These are phyloP conservation scores for Hemisphaericaspora xylanilytica DNA, from an alignment of 1,139 yeast genomes.

Conservation along the genomic window DNA sequence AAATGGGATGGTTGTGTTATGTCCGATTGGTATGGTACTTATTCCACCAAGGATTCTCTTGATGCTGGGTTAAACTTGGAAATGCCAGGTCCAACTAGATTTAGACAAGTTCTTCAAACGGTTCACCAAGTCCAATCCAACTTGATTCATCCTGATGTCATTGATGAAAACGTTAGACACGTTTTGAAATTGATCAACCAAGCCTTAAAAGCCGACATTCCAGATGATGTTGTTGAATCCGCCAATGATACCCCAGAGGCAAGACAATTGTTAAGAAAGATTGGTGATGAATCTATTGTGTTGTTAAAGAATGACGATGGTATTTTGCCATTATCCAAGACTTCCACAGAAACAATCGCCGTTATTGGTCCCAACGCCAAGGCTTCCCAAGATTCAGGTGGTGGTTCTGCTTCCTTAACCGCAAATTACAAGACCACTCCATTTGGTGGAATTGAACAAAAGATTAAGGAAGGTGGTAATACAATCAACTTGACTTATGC, in stretches of 20 bases:
- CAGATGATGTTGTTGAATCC: slow-evolving; percentile 37
- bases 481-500: slow-evolving; percentile 21
- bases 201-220: slow-evolving; percentile 41
- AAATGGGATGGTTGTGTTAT: slow-evolving; percentile 52
- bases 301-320: slow-evolving; percentile 49
- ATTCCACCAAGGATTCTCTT: slow-evolving; percentile 44
- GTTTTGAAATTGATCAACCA: slow-evolving; percentile 48
- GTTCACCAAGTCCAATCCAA: slow-evolving; percentile 34
- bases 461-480: slow-evolving; percentile 24
- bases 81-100: slow-evolving; percentile 60
- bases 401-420: slow-evolving; percentile 37
- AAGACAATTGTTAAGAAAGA: slow-evolving; percentile 37
- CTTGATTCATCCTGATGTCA: slow-evolving; percentile 28
- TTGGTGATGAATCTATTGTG: slow-evolving; percentile 53
- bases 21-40: slow-evolving; percentile 68
- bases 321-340: slow-evolving; percentile 39
- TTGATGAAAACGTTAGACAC: slow-evolving; percentile 45
- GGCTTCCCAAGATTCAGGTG: slow-evolving; percentile 34
- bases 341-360: slow-evolving; percentile 27
- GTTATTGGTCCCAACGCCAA: slow-evolving; percentile 40
- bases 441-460: slow-evolving; percentile 29
- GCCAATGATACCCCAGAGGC: slow-evolving; percentile 48
- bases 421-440: slow-evolving; percentile 33
- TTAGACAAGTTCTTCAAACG: slow-evolving; percentile 40
- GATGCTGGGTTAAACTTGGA: slow-evolving; percentile 60